Evolutionary conservation across 1,139 yeast genomes (phyloP).

Genomic region (Pichia sp.): DNA sequence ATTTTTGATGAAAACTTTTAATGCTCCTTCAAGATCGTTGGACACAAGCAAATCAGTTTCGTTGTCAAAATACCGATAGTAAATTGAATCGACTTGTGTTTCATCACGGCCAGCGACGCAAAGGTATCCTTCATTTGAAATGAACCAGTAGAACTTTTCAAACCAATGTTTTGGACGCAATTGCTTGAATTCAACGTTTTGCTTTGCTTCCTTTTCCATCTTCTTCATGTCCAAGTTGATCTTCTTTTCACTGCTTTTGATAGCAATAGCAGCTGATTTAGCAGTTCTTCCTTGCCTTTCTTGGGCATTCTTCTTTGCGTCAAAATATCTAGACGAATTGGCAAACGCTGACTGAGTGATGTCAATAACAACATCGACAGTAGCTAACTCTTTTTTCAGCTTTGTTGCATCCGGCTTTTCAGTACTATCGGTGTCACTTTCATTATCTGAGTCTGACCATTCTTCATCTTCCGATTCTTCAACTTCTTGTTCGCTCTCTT

Average conservation of each 20-base stretch:
- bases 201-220: constrained; percentile 56
- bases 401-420: constrained; percentile 7
- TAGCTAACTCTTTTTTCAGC: constrained; percentile 16
- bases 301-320: constrained; percentile 66
- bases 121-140: constrained; percentile 80
- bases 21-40: constrained; percentile 67
- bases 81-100: constrained; percentile 76
- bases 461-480: constrained; percentile 23
- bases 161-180: constrained; percentile 79
- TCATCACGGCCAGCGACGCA: constrained; percentile 83
- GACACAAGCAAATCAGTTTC: constrained; percentile 66
- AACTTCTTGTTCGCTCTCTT: constrained; percentile 24
- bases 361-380: constrained; percentile 56
- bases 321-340: constrained; percentile 82
- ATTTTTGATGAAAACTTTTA: constrained; percentile 74
- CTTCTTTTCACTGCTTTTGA: constrained; percentile 76
- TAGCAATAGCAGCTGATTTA: constrained; percentile 68
- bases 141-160: constrained; percentile 91
- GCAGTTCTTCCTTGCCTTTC: constrained; percentile 78
- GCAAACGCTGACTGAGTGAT: constrained; percentile 74
- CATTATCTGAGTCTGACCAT: constrained; percentile 25
- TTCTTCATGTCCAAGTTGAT: constrained; percentile 66
- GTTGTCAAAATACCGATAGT: constrained; percentile 63
- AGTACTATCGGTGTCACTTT: constrained; percentile 28
- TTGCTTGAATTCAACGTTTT: constrained; percentile 39